A percentile compares a stretch with the other conserved stretches of the same genome.
Conservation (phyloP, 768 basidiomycete species). For the Phlebiopsis gigantea region DNA sequence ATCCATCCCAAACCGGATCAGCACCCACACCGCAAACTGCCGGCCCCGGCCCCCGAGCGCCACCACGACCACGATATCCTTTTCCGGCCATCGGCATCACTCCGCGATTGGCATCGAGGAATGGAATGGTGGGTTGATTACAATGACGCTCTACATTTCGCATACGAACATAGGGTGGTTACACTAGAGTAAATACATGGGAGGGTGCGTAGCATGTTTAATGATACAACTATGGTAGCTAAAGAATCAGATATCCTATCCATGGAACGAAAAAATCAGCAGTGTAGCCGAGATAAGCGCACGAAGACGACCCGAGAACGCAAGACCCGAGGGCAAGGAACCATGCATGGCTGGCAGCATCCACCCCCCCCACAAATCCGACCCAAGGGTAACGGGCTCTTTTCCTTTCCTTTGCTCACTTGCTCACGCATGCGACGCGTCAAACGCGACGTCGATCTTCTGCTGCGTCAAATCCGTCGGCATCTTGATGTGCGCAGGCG, state of each 20-base stretch:
- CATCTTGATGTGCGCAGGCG: slow-evolving; percentile 25
- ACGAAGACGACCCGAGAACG: background rate
- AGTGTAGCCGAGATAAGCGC: too few relatives aligned
- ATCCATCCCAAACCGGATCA: too few relatives aligned
- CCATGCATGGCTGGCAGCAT: slow-evolving; percentile 7
- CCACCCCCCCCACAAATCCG: background rate
- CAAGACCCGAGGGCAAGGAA: background rate
- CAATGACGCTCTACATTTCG: slow-evolving; percentile 2
- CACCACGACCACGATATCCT: background rate
- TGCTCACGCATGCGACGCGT: slow-evolving; percentile 1
- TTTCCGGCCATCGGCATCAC: background rate
- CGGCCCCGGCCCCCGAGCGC: too few relatives aligned
- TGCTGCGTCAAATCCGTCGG: slow-evolving; percentile 15
- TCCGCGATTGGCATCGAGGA: background rate
- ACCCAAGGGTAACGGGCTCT: background rate
- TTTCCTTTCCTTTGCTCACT: background rate
- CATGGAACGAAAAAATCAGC: background rate
- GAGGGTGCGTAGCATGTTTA: background rate
- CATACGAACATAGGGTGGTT: background rate
- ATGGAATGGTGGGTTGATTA: background rate
- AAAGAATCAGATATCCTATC: background rate
- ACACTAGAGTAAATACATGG: background rate
- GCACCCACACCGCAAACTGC: background rate
- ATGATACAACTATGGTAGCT: slow-evolving; percentile 1
- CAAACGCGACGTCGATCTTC: slow-evolving; percentile 15